Base-by-base conservation (phyloP, 129 eudicot genomes). In the Scalesia atractyloides region DNA sequence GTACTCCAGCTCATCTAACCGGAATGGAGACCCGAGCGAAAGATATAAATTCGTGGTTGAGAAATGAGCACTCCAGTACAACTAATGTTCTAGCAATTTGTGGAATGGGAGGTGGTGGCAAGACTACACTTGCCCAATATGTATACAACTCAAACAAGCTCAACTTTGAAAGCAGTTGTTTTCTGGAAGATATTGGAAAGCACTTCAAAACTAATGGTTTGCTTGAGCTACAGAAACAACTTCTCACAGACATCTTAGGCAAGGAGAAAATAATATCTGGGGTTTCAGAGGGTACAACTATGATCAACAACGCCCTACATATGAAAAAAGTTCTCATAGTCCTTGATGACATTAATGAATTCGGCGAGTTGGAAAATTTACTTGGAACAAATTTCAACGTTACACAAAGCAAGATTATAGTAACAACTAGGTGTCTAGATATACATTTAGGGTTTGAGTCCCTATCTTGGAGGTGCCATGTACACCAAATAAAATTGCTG, bases 81-180 rank as follows among this genome's bases (percentile, higher is more conserved):
- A 24, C 30, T 48, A 43, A 56, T 0, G 53, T 66, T 30, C 15
- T 65, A 44, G 76, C 52, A 0, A 41, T 82, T 20, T 82, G 44
- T 60, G 82, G 82, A 6, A 73, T 72, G 66, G 82, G 85, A 58
- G 86, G 86, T 2, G 20, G 66, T 19, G 86, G 86, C 5, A 82
- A 82, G 64, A 77, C 86, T 11, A 78, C 73, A 0, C 14, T 71
- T 2, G 77, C 77, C 15, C 44, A 52, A 64, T 41, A 47, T 36
- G 11, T 77, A 9, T 71, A 56, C 20, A 64, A 43, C 62, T 62
- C 14, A 37, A 62, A 63, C 57, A 37, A 50, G 60, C 70, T 50
- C 0, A 77, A 39, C 10, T 71, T 61, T 70, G 76, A 70, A 50
- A n/a, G 37, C 4, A 37, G 48, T 17, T 9, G 37, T 44, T 64